Evolutionary conservation across 768 basidiomycete species (phyloP).

Genomic region (Suillus plorans): DNA sequence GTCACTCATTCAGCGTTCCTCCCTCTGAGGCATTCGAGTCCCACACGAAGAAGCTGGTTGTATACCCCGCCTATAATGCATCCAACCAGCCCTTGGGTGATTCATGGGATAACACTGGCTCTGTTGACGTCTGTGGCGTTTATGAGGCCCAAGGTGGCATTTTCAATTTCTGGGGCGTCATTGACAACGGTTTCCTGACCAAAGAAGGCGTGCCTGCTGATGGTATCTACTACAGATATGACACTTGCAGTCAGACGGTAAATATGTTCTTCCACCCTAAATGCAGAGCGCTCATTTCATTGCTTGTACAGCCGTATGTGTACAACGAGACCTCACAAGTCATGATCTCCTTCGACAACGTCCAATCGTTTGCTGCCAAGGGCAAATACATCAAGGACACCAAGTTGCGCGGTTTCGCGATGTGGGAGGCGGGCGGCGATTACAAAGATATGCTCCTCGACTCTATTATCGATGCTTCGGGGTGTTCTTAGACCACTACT

Average conservation of each 20-base stretch:
- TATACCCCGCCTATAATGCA: slow-evolving; percentile 52
- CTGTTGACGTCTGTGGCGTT: slow-evolving; percentile 56
- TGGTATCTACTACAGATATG: slow-evolving; percentile 57
- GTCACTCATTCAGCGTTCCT: slow-evolving; percentile 64
- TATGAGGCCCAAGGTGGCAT: slow-evolving; percentile 47
- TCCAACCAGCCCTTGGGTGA: slow-evolving; percentile 51
- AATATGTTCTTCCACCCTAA: slow-evolving; percentile 18
- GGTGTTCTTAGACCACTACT: slow-evolving; percentile 42
- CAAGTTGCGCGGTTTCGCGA: slow-evolving; percentile 63
- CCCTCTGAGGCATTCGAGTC: slow-evolving; percentile 35
- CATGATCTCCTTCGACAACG: slow-evolving; percentile 67
- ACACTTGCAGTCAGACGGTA: slow-evolving; percentile 73
- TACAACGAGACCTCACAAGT: slow-evolving; percentile 56
- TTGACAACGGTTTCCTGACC: slow-evolving; percentile 55
- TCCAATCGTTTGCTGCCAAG: slow-evolving; percentile 57
- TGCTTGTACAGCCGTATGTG: slow-evolving; percentile 56
- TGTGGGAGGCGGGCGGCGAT: slow-evolving; percentile 75
- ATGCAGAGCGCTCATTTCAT: not conserved
- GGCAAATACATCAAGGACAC: slow-evolving; percentile 54
- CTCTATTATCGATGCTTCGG: slow-evolving; percentile 41
- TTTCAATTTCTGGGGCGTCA: slow-evolving; percentile 60
- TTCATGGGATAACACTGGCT: slow-evolving; percentile 49
- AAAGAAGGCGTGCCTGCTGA: slow-evolving; percentile 24
- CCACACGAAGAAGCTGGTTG: slow-evolving; percentile 37
- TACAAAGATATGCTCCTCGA: slow-evolving; percentile 58